Evolutionary conservation across 2,329 filamentous ascomycete genomes (phyloP).

Genomic region (Colletotrichum echinochloae): DNA sequence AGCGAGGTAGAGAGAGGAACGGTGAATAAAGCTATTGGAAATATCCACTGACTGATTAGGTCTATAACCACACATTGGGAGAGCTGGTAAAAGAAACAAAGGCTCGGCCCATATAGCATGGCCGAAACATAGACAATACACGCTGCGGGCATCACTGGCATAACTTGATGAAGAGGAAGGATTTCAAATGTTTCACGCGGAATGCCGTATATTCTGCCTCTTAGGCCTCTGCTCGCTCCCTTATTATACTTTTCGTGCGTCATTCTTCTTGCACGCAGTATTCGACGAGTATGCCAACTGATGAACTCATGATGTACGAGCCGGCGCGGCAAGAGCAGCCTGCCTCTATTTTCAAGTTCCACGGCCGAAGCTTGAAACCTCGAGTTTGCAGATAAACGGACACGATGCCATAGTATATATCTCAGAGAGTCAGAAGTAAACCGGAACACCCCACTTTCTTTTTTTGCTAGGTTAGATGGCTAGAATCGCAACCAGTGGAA

Average conservation of each 20-base stretch:
- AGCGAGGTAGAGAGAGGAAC: not conserved
- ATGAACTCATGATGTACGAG: not conserved
- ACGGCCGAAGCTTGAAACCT: not conserved
- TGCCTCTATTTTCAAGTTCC: not conserved
- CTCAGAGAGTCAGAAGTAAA: too few relatives aligned
- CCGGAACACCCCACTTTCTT: too few relatives aligned
- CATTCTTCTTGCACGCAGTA: too few relatives aligned
- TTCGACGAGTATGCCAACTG: not conserved
- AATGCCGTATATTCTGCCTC: not conserved
- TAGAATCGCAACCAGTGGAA: too few relatives aligned
- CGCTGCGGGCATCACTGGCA: not conserved
- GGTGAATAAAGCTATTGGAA: not conserved
- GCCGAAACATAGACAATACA: not conserved
- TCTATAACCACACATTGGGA: not conserved
- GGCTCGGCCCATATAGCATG: not conserved
- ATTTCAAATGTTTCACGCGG: not conserved
- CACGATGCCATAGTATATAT: not conserved
- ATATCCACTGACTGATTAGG: not conserved
- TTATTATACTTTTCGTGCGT: not conserved
- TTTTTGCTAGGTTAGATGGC: too few relatives aligned
- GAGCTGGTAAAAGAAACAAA: not conserved
- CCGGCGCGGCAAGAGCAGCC: not conserved
- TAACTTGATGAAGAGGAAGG: not conserved
- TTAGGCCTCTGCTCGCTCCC: not conserved
- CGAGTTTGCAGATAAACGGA: not conserved